Evolutionary conservation across 495 filamentous ascomycete genomes (phyloP).

Genomic region (Penicillium parvum): DNA sequence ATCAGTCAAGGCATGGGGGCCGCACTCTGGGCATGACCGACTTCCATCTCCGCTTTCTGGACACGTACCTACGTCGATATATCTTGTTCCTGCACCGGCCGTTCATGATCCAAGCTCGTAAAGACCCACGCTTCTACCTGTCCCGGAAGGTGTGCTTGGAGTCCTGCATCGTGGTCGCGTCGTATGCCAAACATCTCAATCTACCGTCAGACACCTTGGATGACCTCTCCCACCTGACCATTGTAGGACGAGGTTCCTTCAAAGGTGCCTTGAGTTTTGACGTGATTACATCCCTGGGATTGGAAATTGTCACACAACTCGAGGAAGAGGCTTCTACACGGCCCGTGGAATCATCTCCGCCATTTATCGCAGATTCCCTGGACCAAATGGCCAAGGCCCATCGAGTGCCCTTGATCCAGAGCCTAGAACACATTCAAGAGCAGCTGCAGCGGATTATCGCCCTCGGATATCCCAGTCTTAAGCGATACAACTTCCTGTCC

Average conservation of each 20-base stretch:
- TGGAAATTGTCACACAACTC: constrained; percentile 40
- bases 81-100: constrained; percentile 43
- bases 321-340: constrained; percentile 19
- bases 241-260: constrained; percentile 41
- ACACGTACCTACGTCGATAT: constrained; percentile 44
- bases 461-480: constrained; percentile 23
- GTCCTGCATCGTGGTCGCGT: constrained; percentile 38
- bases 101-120: constrained; percentile 37
- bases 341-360: neutral
- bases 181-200: constrained; percentile 20
- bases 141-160: constrained; percentile 46
- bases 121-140: constrained; percentile 45
- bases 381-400: constrained; percentile 11
- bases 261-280: constrained; percentile 31
- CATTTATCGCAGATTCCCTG: neutral
- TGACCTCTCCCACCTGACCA: constrained; percentile 19
- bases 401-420: constrained; percentile 10
- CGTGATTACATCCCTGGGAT: constrained; percentile 25
- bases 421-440: constrained; percentile 12
- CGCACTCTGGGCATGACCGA: constrained; percentile 23
- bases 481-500: constrained; percentile 16
- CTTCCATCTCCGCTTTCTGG: constrained; percentile 19
- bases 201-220: constrained; percentile 17
- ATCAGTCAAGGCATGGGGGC: no score
- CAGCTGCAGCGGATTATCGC: constrained; percentile 14